A percentile compares a stretch with the other conserved stretches of the same genome.
Conservation (phyloP, 768 basidiomycete genomes). For the Tephrocybe sp. region DNA sequence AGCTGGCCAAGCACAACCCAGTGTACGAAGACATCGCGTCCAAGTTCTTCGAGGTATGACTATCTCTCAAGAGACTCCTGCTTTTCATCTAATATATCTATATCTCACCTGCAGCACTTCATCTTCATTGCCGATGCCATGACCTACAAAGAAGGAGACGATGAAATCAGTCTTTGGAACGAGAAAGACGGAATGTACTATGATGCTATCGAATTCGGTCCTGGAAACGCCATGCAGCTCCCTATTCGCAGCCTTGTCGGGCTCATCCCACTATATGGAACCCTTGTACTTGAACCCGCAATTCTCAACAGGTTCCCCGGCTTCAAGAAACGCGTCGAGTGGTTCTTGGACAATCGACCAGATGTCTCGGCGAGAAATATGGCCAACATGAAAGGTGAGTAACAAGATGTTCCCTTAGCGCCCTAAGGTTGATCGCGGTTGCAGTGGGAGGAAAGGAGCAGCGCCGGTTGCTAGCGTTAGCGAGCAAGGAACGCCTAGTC, state of each 20-base stretch:
- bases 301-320: conserved; percentile 92
- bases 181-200: conserved; percentile 99
- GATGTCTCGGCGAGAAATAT: conserved; percentile 89
- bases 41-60: conserved; percentile 85
- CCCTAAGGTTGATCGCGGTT: background rate
- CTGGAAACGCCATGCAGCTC: conserved; percentile 81
- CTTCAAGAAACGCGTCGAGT: conserved; percentile 98
- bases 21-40: conserved; percentile 99
- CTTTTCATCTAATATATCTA: background rate
- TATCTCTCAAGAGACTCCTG: background rate
- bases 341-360: conserved; percentile 95
- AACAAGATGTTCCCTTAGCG: background rate
- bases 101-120: too few species aligned
- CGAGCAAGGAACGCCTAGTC: conserved; percentile 87
- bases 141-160: conserved; percentile 84
- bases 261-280: conserved; percentile 96
- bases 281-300: conserved; percentile 88
- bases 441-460: conserved; percentile 72
- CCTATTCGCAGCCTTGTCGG: conserved; percentile 95
- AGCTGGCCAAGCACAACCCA: conserved; percentile 95
- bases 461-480: conserved; percentile 84
- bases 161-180: conserved; percentile 88
- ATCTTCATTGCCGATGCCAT: conserved; percentile 99
- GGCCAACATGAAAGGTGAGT: conserved; percentile 89
- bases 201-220: conserved; percentile 90